Evolutionary conservation across 2,329 filamentous ascomycete species (phyloP).

Genomic region (Macrophomina pseudophaseolina): DNA sequence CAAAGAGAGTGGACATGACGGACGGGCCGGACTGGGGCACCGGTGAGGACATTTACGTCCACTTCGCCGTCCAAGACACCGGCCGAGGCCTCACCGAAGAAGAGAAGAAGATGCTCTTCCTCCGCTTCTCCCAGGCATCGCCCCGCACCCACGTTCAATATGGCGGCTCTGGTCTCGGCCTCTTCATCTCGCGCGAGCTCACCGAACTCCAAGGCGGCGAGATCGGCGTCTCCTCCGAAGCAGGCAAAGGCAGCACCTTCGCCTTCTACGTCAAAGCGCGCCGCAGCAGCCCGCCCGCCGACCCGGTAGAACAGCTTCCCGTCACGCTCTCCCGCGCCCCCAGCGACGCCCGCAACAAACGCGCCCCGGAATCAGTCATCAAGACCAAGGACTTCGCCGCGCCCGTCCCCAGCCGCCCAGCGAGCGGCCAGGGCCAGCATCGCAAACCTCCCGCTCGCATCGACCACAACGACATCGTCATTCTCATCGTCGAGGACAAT

Average conservation of each 20-base stretch:
- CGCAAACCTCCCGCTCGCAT: neutral
- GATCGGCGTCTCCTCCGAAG: conserved; percentile 73
- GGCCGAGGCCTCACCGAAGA: conserved; percentile 73
- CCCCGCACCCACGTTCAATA: conserved; percentile 79
- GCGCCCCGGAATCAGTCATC: conserved; percentile 42
- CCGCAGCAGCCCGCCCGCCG: conserved; percentile 53
- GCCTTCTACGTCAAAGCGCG: conserved; percentile 76
- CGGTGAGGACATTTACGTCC: conserved; percentile 69
- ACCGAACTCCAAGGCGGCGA: conserved; percentile 81
- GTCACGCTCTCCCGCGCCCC: conserved; percentile 35
- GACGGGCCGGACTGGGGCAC: conserved; percentile 70
- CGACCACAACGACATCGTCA: conserved; percentile 33
- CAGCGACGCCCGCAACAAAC: conserved; percentile 39
- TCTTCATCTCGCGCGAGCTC: conserved; percentile 80
- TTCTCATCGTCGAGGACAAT: conserved; percentile 50
- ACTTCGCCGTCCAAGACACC: conserved; percentile 77
- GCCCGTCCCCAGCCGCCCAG: neutral
- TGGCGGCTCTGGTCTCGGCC: conserved; percentile 76
- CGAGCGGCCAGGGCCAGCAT: neutral
- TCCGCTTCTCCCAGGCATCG: conserved; percentile 78
- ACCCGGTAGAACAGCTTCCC: conserved; percentile 37
- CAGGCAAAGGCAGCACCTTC: conserved; percentile 74
- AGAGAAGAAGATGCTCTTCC: conserved; percentile 76
- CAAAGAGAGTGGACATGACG: conserved; percentile 53
- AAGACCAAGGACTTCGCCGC: conserved; percentile 45